A percentile compares a stretch with the other conserved stretches of the same genome.
Evolutionary conservation across 495 filamentous ascomycete species (phyloP).

Genomic region (Neurospora africana): DNA sequence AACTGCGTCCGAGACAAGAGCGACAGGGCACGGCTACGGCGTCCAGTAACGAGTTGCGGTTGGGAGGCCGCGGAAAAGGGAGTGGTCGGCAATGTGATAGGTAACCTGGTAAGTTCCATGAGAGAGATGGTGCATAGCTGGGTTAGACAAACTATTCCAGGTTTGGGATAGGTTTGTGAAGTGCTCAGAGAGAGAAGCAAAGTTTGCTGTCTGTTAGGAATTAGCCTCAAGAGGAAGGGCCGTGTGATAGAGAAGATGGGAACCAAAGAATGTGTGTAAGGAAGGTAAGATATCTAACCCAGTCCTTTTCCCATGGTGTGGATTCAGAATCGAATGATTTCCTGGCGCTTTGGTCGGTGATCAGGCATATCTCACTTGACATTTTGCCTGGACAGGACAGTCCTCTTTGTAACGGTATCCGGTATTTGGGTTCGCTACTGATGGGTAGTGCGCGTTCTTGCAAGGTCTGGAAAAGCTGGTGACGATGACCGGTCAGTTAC

Average conservation of each 20-base stretch:
- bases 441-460: not conserved
- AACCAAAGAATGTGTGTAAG: not conserved
- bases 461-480: not conserved
- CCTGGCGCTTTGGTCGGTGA: not conserved
- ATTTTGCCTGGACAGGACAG: not conserved
- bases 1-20: not conserved
- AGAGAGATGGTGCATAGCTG: not conserved
- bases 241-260: not conserved
- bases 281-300: not conserved
- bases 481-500: not conserved
- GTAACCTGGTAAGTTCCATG: not conserved
- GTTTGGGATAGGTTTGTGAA: not conserved
- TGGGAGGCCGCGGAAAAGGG: not conserved
- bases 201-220: not conserved
- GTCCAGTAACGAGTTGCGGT: not conserved
- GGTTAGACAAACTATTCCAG: not conserved
- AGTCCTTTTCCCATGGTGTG: not conserved
- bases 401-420: not conserved
- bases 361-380: not conserved
- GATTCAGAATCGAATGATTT: not conserved
- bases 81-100: not conserved
- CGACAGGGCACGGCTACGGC: not conserved
- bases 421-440: not conserved
- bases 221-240: not conserved
- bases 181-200: not conserved